These are phyloP conservation scores for Ogataea methanolica DNA, from an alignment of 805 yeast genomes.

Conservation along the genomic window DNA sequence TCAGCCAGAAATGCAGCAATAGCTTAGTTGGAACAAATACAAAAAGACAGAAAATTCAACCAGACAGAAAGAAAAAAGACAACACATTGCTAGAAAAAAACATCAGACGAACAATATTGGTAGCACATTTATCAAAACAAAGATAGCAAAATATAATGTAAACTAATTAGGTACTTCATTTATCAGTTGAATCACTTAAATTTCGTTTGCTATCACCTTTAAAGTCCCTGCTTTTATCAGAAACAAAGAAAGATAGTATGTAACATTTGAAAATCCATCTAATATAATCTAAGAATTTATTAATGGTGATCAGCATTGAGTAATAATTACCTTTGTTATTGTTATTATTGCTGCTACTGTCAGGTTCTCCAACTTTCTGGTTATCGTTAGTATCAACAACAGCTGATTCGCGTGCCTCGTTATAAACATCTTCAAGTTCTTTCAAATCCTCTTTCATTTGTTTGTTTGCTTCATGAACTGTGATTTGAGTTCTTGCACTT, in stretches of 20 bases:
- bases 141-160: not conserved
- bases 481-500: not conserved
- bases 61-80: too few species aligned
- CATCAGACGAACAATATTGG: too few species aligned
- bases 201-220: not conserved
- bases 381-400: not conserved
- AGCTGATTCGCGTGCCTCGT: not conserved
- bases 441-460: too few species aligned
- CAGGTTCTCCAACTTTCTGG: too few species aligned
- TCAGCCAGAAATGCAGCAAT: too few species aligned
- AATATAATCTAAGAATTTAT: conserved; percentile 11
- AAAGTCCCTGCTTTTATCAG: conserved; percentile 1
- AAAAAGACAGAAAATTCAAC: too few species aligned
- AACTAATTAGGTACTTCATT: not conserved
- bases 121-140: too few species aligned
- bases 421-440: too few species aligned
- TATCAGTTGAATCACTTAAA: not conserved
- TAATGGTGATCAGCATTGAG: conserved; percentile 14
- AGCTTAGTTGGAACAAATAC: too few species aligned
- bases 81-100: too few species aligned
- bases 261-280: conserved; percentile 20
- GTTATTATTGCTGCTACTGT: not conserved
- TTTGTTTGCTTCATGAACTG: not conserved
- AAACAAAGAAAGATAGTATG: conserved; percentile 11
- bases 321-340: conserved; percentile 9